Percentiles rank a stretch among this genome's conserved stretches.
Evolutionary conservation across 345 rosid genomes (phyloP).

Genomic region (Rhizophora apiculata): DNA sequence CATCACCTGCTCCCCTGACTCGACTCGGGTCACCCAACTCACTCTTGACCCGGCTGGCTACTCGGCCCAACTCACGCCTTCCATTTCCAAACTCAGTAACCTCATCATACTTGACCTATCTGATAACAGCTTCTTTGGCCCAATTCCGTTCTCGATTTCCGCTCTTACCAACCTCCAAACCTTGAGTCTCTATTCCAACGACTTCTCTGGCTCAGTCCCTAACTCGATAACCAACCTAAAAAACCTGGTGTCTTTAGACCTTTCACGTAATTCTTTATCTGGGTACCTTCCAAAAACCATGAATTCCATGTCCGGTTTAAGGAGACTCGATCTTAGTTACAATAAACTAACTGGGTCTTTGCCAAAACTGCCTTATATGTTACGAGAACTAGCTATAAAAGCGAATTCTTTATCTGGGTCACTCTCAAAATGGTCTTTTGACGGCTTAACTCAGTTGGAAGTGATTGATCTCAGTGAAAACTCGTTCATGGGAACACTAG

Average conservation of each 20-base stretch:
- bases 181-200: slow-evolving; percentile 61
- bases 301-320: slow-evolving; percentile 36
- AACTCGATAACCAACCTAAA: slow-evolving; percentile 40
- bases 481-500: slow-evolving; percentile 62
- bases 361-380: slow-evolving; percentile 56
- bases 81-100: slow-evolving; percentile 47
- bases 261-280: slow-evolving; percentile 60
- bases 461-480: slow-evolving; percentile 81
- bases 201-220: slow-evolving; percentile 69
- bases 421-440: slow-evolving; percentile 45
- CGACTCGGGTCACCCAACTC: slow-evolving; percentile 49
- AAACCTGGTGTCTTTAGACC: slow-evolving; percentile 52
- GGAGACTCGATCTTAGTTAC: slow-evolving; percentile 77
- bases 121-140: slow-evolving; percentile 68
- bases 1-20: slow-evolving; percentile 50
- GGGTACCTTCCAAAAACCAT: slow-evolving; percentile 54
- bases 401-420: slow-evolving; percentile 64
- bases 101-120: slow-evolving; percentile 67
- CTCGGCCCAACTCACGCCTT: slow-evolving; percentile 65
- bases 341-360: slow-evolving; percentile 64
- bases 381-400: slow-evolving; percentile 64
- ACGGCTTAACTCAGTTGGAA: slow-evolving; percentile 55
- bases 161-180: slow-evolving; percentile 52
- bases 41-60: slow-evolving; percentile 87
- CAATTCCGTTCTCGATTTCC: slow-evolving; percentile 60